These are phyloP conservation scores for Linnemannia zychae DNA, from an alignment of 192 early-diverging fungal species.

Conservation along the genomic window DNA sequence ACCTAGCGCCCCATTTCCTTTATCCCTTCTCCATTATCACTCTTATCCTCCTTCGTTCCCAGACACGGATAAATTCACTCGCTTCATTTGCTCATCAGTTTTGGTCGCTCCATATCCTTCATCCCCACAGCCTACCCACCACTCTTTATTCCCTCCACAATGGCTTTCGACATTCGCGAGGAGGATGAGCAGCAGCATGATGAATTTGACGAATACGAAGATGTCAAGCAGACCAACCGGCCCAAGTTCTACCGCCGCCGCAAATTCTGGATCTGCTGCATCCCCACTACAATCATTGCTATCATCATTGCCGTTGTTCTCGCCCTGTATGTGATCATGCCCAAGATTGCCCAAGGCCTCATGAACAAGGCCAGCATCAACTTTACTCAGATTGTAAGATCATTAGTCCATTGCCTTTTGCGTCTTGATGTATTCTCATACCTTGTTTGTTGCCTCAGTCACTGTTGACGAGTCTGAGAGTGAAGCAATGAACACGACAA, in stretches of 20 bases:
- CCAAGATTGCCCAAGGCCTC: conserved; percentile 59
- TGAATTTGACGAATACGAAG: conserved; percentile 39
- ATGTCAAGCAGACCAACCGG: conserved; percentile 23
- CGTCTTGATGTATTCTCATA: too few species aligned
- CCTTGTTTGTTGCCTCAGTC: too few species aligned
- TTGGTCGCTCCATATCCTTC: not conserved
- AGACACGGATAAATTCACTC: too few species aligned
- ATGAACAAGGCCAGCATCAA: conserved; percentile 33
- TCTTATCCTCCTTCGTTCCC: too few species aligned
- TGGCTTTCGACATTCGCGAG: conserved; percentile 38
- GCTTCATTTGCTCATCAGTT: too few species aligned
- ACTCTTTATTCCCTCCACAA: not conserved
- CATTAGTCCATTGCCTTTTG: too few species aligned
- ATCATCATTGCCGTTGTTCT: conserved; percentile 56
- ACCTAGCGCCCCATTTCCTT: too few species aligned
- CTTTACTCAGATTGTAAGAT: conserved; percentile 35
- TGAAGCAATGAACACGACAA: too few species aligned
- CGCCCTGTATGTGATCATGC: conserved; percentile 62
- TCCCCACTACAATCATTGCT: conserved; percentile 42
- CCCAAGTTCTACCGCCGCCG: conserved; percentile 60
- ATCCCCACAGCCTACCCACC: not conserved
- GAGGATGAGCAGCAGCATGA: conserved; percentile 28
- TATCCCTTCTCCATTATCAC: too few species aligned
- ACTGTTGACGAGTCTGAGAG: too few species aligned
- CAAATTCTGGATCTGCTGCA: conserved; percentile 63